Percentiles rank a stretch among this genome's conserved stretches.
Evolutionary conservation across 176 grass and related monocot genomes (phyloP).

Genomic region (Oryza coarctata): DNA sequence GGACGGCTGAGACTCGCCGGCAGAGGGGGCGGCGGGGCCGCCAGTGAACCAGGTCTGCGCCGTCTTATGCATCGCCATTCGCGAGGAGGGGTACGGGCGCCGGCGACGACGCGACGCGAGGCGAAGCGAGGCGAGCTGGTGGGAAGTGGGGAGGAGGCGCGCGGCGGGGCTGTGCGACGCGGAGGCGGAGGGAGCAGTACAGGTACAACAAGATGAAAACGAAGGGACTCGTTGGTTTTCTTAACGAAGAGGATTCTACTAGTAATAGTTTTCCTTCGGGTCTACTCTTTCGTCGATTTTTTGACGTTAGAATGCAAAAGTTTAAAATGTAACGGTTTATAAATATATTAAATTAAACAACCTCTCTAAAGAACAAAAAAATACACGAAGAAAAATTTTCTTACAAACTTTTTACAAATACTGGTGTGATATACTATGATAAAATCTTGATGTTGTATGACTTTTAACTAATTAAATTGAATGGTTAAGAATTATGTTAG

Average conservation of each 20-base stretch:
- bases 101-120: background rate
- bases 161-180: constrained; percentile 10
- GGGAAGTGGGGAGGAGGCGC: background rate
- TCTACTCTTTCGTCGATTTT: background rate
- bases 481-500: no score
- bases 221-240: background rate
- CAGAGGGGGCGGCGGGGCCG: constrained; percentile 23
- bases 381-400: no score
- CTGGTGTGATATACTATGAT: no score
- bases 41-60: constrained; percentile 92
- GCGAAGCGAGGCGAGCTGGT: background rate
- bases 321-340: no score
- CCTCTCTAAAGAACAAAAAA: no score
- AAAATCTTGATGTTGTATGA: no score
- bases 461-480: no score
- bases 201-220: background rate
- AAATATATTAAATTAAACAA: no score
- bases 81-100: background rate
- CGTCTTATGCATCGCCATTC: constrained; percentile 61
- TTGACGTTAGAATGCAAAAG: no score
- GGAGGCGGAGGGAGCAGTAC: background rate
- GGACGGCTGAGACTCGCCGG: constrained; percentile 50
- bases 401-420: no score
- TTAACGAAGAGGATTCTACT: background rate
- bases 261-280: background rate